Evolutionary conservation across 73 alveolate species (phyloP).

Genomic region (Symbiodinium natans): DNA sequence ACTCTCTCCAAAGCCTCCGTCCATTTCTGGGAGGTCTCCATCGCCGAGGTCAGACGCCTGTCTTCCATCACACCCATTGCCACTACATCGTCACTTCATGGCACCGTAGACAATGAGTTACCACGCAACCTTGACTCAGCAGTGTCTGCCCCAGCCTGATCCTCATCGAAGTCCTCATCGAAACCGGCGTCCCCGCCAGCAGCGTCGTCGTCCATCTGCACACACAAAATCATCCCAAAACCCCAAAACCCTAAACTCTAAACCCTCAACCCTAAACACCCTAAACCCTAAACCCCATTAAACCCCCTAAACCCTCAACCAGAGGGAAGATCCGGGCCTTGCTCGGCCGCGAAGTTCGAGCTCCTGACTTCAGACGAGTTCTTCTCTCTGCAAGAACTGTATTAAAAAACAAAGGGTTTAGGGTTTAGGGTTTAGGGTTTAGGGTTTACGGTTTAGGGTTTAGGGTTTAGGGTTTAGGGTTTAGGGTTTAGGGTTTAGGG

Average conservation of each 20-base stretch:
- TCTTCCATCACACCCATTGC: too few relatives aligned
- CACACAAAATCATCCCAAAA: not conserved
- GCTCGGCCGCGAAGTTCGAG: not conserved
- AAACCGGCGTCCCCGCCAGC: slow-evolving; percentile 55
- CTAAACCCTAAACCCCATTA: too few relatives aligned
- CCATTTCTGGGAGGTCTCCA: not conserved
- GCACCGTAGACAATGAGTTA: too few relatives aligned
- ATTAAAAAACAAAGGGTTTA: too few relatives aligned
- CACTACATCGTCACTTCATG: too few relatives aligned
- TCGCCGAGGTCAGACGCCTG: slow-evolving; percentile 25
- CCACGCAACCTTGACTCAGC: too few relatives aligned
- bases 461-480: too few relatives aligned
- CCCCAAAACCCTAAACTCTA: not conserved
- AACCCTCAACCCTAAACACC: not conserved
- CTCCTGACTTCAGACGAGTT: not conserved
- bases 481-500: too few relatives aligned
- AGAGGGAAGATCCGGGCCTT: not conserved
- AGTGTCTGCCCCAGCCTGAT: not conserved
- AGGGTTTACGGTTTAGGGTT: too few relatives aligned
- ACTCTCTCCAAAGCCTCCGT: not conserved
- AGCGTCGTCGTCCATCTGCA: slow-evolving; percentile 90
- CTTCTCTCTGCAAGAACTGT: not conserved
- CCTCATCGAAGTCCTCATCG: slow-evolving; percentile 52
- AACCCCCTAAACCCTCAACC: too few relatives aligned
- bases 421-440: too few relatives aligned